Conservation (phyloP, 345 rosid species). For the Zanthoxylum bungeanum region DNA sequence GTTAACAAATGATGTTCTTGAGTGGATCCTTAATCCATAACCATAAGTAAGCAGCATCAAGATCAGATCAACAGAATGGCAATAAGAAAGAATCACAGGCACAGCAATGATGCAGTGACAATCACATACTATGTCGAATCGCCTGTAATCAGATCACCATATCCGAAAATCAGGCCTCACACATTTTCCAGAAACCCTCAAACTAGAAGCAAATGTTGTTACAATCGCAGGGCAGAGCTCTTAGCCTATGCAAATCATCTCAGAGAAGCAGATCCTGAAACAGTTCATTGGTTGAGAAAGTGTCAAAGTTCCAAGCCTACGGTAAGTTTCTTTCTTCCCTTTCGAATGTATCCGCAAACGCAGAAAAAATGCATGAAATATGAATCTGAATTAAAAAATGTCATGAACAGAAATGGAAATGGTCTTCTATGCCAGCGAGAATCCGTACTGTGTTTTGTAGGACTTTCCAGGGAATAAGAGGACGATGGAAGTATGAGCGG, state of each 20-base stretch:
- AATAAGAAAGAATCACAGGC: neutral
- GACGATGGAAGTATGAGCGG: conserved; percentile 23
- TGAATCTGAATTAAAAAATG: neutral
- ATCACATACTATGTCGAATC: conserved; percentile 49
- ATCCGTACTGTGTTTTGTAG: conserved; percentile 12
- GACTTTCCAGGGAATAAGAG: conserved; percentile 12
- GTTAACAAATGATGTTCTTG: neutral
- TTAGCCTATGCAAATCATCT: conserved; percentile 43
- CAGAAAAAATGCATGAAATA: too few species aligned
- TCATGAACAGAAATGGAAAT: conserved; percentile 23
- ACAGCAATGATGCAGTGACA: conserved; percentile 34
- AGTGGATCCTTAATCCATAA: neutral
- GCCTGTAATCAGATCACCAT: conserved; percentile 14
- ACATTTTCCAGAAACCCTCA: conserved; percentile 1
- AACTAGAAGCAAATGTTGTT: conserved; percentile 15
- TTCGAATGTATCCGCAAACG: neutral
- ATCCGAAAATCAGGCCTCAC: neutral
- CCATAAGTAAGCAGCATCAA: neutral
- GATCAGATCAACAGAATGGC: neutral
- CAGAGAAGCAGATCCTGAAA: conserved; percentile 15
- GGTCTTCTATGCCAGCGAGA: conserved; percentile 10
- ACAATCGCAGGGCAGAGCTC: conserved; percentile 51
- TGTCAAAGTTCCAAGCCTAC: neutral
- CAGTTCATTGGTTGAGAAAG: neutral
- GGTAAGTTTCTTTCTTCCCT: conserved; percentile 4